Conservation (phyloP, 2,329 filamentous ascomycete genomes). For the Colletotrichum chrysophilum region DNA sequence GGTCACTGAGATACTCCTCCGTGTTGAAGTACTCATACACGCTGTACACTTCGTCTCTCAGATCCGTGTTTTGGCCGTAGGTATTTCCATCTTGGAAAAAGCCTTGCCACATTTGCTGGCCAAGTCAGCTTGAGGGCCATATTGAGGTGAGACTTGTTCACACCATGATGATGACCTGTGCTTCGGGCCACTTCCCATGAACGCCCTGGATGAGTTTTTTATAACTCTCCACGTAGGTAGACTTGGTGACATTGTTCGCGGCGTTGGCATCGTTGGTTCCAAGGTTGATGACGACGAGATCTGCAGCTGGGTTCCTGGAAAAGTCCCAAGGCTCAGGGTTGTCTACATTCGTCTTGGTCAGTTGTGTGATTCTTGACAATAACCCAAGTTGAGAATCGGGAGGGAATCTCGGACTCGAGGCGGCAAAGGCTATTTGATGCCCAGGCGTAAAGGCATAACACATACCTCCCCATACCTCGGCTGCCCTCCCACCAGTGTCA, state of each 20-base stretch:
- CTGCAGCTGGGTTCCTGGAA: conserved; percentile 42
- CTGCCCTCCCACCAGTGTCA: conserved; percentile 55
- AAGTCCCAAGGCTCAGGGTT: conserved; percentile 52
- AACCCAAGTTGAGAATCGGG: not conserved
- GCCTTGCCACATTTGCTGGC: conserved; percentile 57
- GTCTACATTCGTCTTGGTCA: conserved; percentile 27
- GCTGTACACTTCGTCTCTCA: conserved; percentile 52
- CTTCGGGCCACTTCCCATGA: conserved; percentile 50
- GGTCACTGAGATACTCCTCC: conserved; percentile 42
- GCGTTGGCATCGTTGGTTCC: conserved; percentile 52
- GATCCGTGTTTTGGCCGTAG: conserved; percentile 51
- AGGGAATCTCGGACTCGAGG: not conserved
- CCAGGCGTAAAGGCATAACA: conserved; percentile 22
- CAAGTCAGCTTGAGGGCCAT: not conserved
- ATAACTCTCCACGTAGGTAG: conserved; percentile 44
- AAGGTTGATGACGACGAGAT: conserved; percentile 51
- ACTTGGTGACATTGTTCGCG: conserved; percentile 43
- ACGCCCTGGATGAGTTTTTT: conserved; percentile 51
- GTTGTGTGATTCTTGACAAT: not conserved
- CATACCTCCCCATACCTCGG: conserved; percentile 46
- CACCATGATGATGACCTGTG: conserved; percentile 50
- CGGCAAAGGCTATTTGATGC: not conserved
- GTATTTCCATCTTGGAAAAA: conserved; percentile 56
- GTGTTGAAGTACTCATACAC: conserved; percentile 59
- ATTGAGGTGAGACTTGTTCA: conserved; percentile 13